A percentile compares a stretch with the other conserved stretches of the same genome.
Evolutionary conservation across 2,329 filamentous ascomycete species (phyloP).

Genomic region (Cercospora nicotianae): DNA sequence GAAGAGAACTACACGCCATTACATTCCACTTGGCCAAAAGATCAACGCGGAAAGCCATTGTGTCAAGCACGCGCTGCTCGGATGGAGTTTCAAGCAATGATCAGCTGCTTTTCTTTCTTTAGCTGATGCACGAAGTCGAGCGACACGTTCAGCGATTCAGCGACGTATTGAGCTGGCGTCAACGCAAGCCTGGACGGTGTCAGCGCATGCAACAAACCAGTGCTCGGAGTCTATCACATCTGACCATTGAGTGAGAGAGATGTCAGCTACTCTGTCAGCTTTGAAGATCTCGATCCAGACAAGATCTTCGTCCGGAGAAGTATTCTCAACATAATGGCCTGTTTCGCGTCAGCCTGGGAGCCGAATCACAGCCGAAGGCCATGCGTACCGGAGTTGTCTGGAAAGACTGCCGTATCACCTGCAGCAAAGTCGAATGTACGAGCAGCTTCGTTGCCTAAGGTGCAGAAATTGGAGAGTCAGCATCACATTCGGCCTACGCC

Average conservation of each 20-base stretch:
- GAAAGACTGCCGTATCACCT: neutral
- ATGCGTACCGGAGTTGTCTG: neutral
- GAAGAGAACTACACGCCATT: neutral
- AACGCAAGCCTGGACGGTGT: neutral
- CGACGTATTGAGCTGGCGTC: neutral
- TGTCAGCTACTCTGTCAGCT: neutral
- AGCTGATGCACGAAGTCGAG: neutral
- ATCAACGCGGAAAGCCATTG: neutral
- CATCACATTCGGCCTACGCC: neutral
- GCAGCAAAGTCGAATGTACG: neutral
- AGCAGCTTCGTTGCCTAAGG: neutral
- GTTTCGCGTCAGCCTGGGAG: neutral
- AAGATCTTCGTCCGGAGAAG: neutral
- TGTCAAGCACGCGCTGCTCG: neutral
- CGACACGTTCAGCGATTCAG: neutral
- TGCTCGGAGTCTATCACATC: neutral
- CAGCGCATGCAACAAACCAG: too few relatives aligned
- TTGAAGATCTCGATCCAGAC: neutral
- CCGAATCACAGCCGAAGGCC: neutral
- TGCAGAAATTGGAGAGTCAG: neutral
- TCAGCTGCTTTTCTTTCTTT: neutral
- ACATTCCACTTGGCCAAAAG: neutral
- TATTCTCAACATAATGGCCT: neutral
- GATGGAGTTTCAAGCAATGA: neutral
- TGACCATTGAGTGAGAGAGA: neutral